These are phyloP conservation scores for Trichosporon inkin DNA, from an alignment of 1,284 basidiomycete genomes.

Conservation along the genomic window DNA sequence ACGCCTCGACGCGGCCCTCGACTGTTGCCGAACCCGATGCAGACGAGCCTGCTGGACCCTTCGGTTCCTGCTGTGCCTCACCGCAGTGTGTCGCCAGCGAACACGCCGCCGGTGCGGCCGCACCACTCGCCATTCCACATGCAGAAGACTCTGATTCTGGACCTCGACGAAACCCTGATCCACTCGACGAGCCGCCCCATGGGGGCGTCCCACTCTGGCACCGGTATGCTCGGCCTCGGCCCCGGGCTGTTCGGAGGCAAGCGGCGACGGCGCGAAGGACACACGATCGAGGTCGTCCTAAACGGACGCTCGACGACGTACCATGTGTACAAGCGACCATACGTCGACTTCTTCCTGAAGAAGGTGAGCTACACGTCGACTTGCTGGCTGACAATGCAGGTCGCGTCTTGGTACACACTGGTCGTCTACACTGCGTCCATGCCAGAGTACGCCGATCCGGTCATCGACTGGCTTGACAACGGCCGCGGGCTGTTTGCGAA, in stretches of 20 bases:
- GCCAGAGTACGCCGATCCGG: conserved; percentile 98
- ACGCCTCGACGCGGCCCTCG: conserved; percentile 19
- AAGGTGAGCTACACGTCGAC: conserved; percentile 59
- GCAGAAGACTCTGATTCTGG: conserved; percentile 88
- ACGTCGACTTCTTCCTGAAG: conserved; percentile 90
- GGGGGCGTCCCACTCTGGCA: conserved; percentile 48
- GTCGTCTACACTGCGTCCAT: conserved; percentile 98
- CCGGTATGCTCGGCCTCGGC: conserved; percentile 62
- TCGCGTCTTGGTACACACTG: conserved; percentile 96
- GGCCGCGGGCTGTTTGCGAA: conserved; percentile 83
- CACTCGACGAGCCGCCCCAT: conserved; percentile 86
- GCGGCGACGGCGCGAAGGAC: conserved; percentile 63
- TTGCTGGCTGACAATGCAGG: conserved; percentile 55
- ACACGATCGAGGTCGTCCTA: conserved; percentile 93
- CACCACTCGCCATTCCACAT: conserved; percentile 66
- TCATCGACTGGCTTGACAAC: conserved; percentile 98
- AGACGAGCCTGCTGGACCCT: conserved; percentile 42
- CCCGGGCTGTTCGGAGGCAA: conserved; percentile 53
- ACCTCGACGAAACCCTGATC: conserved; percentile 96
- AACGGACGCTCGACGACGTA: conserved; percentile 86
- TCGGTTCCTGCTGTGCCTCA: conserved; percentile 49
- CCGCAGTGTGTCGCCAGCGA: conserved; percentile 14
- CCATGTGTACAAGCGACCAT: conserved; percentile 97
- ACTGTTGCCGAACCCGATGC: conserved; percentile 44
- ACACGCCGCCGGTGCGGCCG: conserved; percentile 36